phyloP scores from a whole-genome alignment of 108 stramenopile genomes.

The Skeletonema grethae region DNA sequence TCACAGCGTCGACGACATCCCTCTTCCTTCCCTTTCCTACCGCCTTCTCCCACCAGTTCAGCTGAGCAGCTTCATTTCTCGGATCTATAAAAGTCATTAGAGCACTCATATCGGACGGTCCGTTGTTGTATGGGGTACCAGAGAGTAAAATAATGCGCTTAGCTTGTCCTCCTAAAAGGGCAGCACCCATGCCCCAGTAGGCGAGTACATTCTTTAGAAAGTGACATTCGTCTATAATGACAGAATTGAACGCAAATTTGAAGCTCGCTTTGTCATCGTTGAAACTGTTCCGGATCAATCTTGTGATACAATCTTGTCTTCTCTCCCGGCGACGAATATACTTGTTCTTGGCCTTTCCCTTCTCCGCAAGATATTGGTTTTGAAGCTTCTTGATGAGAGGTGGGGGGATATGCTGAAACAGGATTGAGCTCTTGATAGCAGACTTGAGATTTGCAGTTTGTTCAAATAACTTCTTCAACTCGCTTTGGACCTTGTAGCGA shows the following conservation, averaged over 20 bases:
- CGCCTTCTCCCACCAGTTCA: conserved; percentile 45
- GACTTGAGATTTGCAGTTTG: background rate
- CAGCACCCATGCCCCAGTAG: conserved; percentile 48
- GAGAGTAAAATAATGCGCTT: conserved; percentile 34
- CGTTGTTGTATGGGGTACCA: conserved; percentile 61
- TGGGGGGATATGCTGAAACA: conserved; percentile 14
- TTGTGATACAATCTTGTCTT: conserved; percentile 18
- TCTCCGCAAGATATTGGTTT: conserved; percentile 35
- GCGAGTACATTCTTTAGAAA: conserved; percentile 37
- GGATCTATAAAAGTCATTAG: conserved; percentile 49
- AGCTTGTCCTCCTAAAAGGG: conserved; percentile 36
- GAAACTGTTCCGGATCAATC: conserved; percentile 11
- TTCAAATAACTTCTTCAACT: conserved; percentile 1
- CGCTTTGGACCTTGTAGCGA: conserved; percentile 32
- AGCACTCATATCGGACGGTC: conserved; percentile 31
- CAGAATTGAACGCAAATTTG: conserved; percentile 30
- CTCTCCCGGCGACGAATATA: conserved; percentile 2
- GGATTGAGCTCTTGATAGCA: conserved; percentile 5
- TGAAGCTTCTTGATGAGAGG: conserved; percentile 15
- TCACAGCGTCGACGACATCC: conserved; percentile 13
- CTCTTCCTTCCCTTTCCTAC: background rate
- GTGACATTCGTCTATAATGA: conserved; percentile 50
- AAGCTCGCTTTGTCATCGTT: conserved; percentile 2
- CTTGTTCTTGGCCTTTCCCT: conserved; percentile 31
- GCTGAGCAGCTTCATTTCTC: conserved; percentile 18